Evolutionary conservation across 2,329 filamentous ascomycete species (phyloP), one percentile per base, ranked within the genome.

Genomic region (Cadophora sp.): DNA sequence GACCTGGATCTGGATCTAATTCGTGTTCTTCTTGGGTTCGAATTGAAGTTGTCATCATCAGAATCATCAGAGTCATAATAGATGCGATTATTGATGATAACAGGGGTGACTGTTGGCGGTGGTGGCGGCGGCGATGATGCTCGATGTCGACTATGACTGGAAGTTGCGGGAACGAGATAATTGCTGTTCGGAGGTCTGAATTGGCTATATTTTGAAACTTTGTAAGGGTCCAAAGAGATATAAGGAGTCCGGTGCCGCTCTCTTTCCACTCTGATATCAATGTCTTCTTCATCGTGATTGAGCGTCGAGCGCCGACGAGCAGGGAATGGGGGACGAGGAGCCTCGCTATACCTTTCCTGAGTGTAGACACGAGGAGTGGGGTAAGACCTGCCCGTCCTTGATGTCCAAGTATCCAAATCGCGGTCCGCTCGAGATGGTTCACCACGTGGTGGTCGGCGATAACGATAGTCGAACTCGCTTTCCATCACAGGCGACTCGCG

Each of bases 61-160:
- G 31, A 19, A 5, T 40, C 46, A 4, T 26, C 48, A 24, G 31
- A 19, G 12, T 63, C 61, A 37, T 55, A 19, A 16, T 53, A 63
- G 9, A 53, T 53, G 11, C 46, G 61, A 16, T 63, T 63, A 5
- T 63, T 63, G 9, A 63, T 27, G 48, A 63, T 55, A 22, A 63
- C 7, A 27, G 61, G 61, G 12, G 61, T 29, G 27, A 34, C 31
- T 40, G n/a, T 29, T 22, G 56, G n/a, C 19, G 26, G 48, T 24
- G 61, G 12, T 27, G 46, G 46, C 12, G 61, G 27, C 37, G 46
- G 46, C 5, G 61, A 19, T 24, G 61, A 26, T 37, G n/a, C n/a
- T n/a, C 61, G 27, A 43, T n/a, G 12, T 40, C 29, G 46, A 37
- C 29, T 26, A 7, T 12, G 31, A 16, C 22, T n/a, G 11, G 11